Evolutionary conservation across 352 stramenopile genomes (phyloP).

Genomic region (Pythium brachiatum): DNA sequence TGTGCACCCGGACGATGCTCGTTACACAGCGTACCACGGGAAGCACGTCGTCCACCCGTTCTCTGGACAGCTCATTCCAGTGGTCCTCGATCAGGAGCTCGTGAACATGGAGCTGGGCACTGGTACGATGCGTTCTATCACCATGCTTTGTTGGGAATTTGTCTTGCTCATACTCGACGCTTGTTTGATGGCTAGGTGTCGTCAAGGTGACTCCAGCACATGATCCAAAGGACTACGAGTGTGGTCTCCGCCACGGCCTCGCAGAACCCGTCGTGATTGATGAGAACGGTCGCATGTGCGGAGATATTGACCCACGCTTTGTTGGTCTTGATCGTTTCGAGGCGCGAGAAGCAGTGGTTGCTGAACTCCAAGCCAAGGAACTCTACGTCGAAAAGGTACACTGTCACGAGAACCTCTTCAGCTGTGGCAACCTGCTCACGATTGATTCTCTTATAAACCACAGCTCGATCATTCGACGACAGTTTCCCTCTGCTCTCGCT

Average conservation of each 20-base stretch:
- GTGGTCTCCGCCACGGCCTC: constrained; percentile 94
- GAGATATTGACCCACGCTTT: constrained; percentile 80
- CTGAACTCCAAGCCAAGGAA: constrained; percentile 84
- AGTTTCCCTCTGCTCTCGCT: constrained; percentile 96
- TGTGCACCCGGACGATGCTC: constrained; percentile 94
- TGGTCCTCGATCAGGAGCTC: constrained; percentile 94
- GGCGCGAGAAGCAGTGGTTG: constrained; percentile 88
- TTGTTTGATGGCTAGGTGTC: constrained; percentile 39
- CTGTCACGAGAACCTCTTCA: constrained; percentile 4
- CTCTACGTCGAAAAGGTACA: constrained; percentile 95
- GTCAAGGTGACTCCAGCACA: constrained; percentile 98
- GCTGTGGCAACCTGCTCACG: constrained; percentile 1
- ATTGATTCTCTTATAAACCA: neutral
- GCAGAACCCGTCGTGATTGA: constrained; percentile 71
- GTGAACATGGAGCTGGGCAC: constrained; percentile 99
- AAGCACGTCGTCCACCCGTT: constrained; percentile 97
- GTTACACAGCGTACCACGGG: constrained; percentile 95
- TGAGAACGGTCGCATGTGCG: constrained; percentile 64
- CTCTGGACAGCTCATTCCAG: constrained; percentile 85
- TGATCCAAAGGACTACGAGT: constrained; percentile 99
- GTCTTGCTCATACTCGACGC: neutral
- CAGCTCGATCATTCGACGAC: constrained; percentile 75
- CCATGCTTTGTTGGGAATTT: too few relatives aligned
- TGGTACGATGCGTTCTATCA: constrained; percentile 48
- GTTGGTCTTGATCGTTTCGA: constrained; percentile 96